Evolutionary conservation across 805 yeast species (phyloP).

Genomic region (Metschnikowia lochheadii): DNA sequence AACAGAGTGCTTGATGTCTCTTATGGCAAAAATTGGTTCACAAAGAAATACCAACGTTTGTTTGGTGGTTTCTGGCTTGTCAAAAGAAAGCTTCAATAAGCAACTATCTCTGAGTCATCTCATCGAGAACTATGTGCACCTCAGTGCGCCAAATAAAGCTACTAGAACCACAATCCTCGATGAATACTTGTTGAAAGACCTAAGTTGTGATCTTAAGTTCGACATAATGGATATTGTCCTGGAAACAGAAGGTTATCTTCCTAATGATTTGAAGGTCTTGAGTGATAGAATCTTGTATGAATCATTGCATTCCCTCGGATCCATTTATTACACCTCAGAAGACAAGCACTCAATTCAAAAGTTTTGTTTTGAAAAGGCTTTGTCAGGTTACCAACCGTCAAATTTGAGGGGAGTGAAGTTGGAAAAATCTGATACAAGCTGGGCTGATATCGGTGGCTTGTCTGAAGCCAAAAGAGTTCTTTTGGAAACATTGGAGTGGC

Average conservation of each 20-base stretch:
- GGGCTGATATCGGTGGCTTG: slow-evolving; percentile 92
- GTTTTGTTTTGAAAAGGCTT: slow-evolving; percentile 49
- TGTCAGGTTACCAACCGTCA: slow-evolving; percentile 72
- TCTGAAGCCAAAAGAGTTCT: slow-evolving; percentile 68
- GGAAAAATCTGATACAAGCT: slow-evolving; percentile 67
- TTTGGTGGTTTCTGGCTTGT: slow-evolving; percentile 57
- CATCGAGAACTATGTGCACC: slow-evolving; percentile 55
- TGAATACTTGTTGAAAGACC: slow-evolving; percentile 29
- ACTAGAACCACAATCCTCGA: slow-evolving; percentile 49
- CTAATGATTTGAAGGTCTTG: slow-evolving; percentile 71
- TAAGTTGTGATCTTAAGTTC: slow-evolving; percentile 33
- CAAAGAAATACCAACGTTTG: slow-evolving; percentile 47
- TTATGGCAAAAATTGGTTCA: slow-evolving; percentile 40
- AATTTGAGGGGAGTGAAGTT: slow-evolving; percentile 82
- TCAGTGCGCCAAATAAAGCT: slow-evolving; percentile 67
- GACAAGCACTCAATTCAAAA: slow-evolving; percentile 17
- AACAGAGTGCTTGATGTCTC: slow-evolving; percentile 52
- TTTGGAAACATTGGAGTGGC: slow-evolving; percentile 94
- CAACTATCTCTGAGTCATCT: slow-evolving; percentile 63
- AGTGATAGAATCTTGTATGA: slow-evolving; percentile 68
- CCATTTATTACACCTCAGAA: not conserved
- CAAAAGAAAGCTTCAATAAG: slow-evolving; percentile 63
- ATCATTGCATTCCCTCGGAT: slow-evolving; percentile 1
- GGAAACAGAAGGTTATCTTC: slow-evolving; percentile 87
- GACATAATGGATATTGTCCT: slow-evolving; percentile 45